These are phyloP conservation scores for Colletotrichum caudatum DNA, from an alignment of 2,329 filamentous ascomycete species.

Conservation along the genomic window DNA sequence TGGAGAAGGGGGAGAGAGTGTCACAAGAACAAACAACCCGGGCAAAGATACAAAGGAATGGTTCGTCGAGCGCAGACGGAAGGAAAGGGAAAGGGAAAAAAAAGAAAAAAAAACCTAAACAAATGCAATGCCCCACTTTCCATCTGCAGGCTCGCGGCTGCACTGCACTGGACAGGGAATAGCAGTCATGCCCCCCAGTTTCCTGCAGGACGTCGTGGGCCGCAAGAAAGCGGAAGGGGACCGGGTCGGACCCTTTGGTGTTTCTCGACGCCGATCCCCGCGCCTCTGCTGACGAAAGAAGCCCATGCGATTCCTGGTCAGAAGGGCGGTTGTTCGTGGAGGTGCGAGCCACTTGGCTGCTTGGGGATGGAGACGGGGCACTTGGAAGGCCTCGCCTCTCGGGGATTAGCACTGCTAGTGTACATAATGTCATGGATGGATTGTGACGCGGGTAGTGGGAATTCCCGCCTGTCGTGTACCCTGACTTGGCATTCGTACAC, in stretches of 20 bases:
- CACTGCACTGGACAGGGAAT: conserved; percentile 36
- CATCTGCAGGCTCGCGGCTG: conserved; percentile 40
- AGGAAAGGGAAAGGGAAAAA: not conserved
- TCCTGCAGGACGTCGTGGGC: conserved; percentile 25
- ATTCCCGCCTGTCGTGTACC: conserved; percentile 27
- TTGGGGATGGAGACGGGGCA: conserved; percentile 8
- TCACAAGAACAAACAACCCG: conserved; percentile 31
- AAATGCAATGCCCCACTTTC: conserved; percentile 35
- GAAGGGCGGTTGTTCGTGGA: conserved; percentile 3
- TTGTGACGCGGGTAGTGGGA: conserved; percentile 29
- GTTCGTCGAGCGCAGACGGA: conserved; percentile 33
- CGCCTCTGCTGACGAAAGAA: conserved; percentile 31
- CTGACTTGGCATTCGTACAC: conserved; percentile 24
- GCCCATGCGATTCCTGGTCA: conserved; percentile 18
- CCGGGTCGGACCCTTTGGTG: not conserved
- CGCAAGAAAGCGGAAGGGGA: conserved; percentile 4
- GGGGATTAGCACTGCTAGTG: conserved; percentile 16
- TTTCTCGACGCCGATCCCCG: conserved; percentile 22
- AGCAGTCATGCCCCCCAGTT: conserved; percentile 38
- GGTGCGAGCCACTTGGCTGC: conserved; percentile 12
- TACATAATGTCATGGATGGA: not conserved
- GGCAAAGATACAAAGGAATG: conserved; percentile 20
- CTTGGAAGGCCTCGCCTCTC: conserved; percentile 30
- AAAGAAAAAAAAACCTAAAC: conserved; percentile 11
- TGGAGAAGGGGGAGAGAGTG: conserved; percentile 4